phyloP scores from a whole-genome alignment of 169 alveolate species.

The Neospora caninum region DNA sequence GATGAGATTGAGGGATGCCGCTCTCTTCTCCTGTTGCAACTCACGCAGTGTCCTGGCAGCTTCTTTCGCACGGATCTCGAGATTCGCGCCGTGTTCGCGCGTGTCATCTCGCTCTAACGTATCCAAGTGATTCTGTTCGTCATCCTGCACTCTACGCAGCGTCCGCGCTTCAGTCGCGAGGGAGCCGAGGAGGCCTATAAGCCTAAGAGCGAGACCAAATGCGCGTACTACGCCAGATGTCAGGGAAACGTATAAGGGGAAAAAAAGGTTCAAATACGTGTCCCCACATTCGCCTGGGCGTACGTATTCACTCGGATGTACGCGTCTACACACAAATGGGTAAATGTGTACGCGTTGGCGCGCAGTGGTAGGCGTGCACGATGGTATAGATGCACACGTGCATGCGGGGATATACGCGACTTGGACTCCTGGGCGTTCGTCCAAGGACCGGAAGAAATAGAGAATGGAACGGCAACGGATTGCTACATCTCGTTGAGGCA shows the following conservation, averaged over 20 bases:
- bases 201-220: not conserved
- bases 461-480: no score
- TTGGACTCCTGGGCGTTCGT: no score
- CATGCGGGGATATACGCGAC: no score
- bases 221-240: not conserved
- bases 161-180: slow-evolving; percentile 8
- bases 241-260: not conserved
- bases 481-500: no score
- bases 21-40: not conserved
- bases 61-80: not conserved
- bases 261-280: not conserved
- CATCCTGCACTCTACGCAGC: not conserved
- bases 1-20: not conserved
- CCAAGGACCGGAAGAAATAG: no score
- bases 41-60: not conserved
- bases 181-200: not conserved
- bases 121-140: not conserved
- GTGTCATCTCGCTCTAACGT: not conserved
- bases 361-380: no score
- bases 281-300: no score
- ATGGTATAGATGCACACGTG: no score
- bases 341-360: no score
- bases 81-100: not conserved
- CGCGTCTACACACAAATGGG: no score
- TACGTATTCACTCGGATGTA: no score